Base-by-base conservation (phyloP, 176 grass and related monocot genomes). In the Dendrocalamus sinicus region DNA sequence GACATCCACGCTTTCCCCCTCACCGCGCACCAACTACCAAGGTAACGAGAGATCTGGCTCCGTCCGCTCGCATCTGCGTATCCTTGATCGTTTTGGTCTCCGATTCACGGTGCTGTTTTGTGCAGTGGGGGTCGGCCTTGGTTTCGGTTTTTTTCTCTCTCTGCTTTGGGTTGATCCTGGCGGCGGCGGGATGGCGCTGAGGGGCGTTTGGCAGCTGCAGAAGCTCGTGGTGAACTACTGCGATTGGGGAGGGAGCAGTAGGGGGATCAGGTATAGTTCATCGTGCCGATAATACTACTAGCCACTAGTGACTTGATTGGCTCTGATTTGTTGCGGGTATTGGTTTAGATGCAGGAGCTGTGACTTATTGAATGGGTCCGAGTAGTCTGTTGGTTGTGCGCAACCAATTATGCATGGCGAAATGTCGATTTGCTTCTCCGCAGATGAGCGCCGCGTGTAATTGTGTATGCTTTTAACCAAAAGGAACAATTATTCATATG, bases 131-230 rank as follows among this genome's bases (percentile, higher is more conserved):
- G 75, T 7, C 1, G 7, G 4, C 0, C 72, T 40, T 44, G 76
- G 15, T 26, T 59, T 64, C 12, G 12, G 24, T 28, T 5, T 4
- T 23, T 63, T 63, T 14, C 2, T 63, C 24, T 63, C 16, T 0
- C 45, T 17, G 47, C 24, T 81, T 14, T 73, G 59, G 55, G 15
- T 69, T 10, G 40, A 47, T 54, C 71, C 50, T 12, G 39, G 67
- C 14, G 13, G 60, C 15, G 30, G 82, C 75, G 40, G 61, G 54
- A 97, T 94, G 95, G 95, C 90, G 62, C 63, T 93, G 87, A 91
- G 92, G 88, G 95, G 95, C 66, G 90, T 91, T 45, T 97, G 89
- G 90, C 95, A 97, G 81, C 89, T 97, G 63, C 88, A 94, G 78
- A 94, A 97, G 55, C 78, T 97, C 48, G 63, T 94, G 69, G 95